Evolutionary conservation across 2,329 filamentous ascomycete genomes (phyloP).

Genomic region (Penicillium sp.): DNA sequence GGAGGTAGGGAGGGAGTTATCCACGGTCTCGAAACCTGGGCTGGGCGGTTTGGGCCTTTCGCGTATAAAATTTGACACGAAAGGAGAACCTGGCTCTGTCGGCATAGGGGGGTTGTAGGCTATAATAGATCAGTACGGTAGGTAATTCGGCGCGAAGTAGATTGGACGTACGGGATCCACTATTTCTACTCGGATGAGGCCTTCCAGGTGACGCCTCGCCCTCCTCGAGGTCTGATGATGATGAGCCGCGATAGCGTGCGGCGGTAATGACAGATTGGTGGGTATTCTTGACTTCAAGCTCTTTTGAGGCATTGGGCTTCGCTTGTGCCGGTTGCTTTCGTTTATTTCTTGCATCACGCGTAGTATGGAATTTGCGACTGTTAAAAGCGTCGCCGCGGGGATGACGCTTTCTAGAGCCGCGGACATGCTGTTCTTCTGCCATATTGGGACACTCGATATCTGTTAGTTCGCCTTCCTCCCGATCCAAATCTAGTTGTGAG

Average conservation of each 20-base stretch:
- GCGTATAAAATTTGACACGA: conserved; percentile 15
- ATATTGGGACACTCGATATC: conserved; percentile 61
- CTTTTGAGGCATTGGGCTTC: neutral
- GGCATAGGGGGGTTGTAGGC: conserved; percentile 42
- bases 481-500: conserved; percentile 48
- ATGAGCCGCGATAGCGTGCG: neutral
- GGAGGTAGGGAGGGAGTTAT: conserved; percentile 11
- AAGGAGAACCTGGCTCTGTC: conserved; percentile 28
- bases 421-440: neutral
- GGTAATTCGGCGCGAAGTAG: neutral
- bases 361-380: neutral
- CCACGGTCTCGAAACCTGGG: conserved; percentile 7
- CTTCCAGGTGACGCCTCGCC: conserved; percentile 31
- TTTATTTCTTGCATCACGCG: neutral
- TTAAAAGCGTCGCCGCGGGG: neutral
- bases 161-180: conserved; percentile 37
- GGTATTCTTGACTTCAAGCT: neutral
- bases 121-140: conserved; percentile 30
- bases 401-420: neutral
- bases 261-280: neutral
- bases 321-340: neutral
- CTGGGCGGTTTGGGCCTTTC: conserved; percentile 8
- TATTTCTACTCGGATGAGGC: conserved; percentile 32
- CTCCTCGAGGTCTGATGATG: conserved; percentile 30
- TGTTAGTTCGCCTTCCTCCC: conserved; percentile 78